Evolutionary conservation across 108 stramenopile genomes (phyloP), one percentile per base, ranked within the genome.

Genomic region (Conticribra guillardii): DNA sequence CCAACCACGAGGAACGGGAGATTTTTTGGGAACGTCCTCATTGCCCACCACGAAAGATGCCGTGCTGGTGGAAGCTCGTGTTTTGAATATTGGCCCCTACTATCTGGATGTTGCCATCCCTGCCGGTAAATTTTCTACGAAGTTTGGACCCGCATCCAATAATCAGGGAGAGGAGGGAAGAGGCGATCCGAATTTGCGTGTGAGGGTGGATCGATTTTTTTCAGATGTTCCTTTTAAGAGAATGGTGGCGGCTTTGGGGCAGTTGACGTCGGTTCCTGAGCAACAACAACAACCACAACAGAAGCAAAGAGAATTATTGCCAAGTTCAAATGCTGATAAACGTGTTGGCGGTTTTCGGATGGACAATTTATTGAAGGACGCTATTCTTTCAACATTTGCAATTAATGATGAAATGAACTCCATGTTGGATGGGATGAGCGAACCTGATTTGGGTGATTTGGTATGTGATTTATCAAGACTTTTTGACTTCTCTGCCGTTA

Each of bases 1-100:
- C 0, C 93, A 94, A 78, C 93, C 93, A 27, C 27, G 61, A n/a
- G 93, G 93, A 4, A 89, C 85, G 57, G 93, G 93, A 18, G 93
- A 94, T 71, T 86, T 91, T 58, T 84, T 91, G 21, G 76, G 80
- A 17, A 41, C 73, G 21, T 61, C 76, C 5, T 70, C 81, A 9
- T 37, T 87, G 7, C 90, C 90, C 24, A 88, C 81, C 28, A 76
- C 64, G 31, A 74, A 67, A 48, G 82, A 83, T 54, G 88, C 93
- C 2, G 65, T 77, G n/a, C 50, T 75, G 7, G 62, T 82, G 0
- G 92, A 94, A 70, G 89, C 87, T 19, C 74, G 92, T 14, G 85
- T 94, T 11, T 66, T 94, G 18, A 75, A 73, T 44, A 74, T 84
- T 33, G 92, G 92, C 31, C 92, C 89, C 0, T 84, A 84, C 15